Conservation (phyloP, 73 alveolate genomes). For the Paraurostyla sp. region DNA sequence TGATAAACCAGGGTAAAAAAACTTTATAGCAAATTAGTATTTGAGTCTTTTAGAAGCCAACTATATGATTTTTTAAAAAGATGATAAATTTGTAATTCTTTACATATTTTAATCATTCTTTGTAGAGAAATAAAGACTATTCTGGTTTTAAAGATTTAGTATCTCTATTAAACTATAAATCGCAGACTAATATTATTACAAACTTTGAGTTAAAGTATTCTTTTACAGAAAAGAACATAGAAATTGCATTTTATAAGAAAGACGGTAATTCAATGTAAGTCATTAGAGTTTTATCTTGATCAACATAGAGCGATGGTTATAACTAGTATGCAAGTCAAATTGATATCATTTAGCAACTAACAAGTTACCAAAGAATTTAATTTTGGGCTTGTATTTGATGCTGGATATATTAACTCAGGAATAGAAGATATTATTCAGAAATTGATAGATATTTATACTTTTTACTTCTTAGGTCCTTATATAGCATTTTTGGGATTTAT, state of each 20-base stretch:
- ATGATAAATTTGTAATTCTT: neutral
- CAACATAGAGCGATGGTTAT: neutral
- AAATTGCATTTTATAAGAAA: neutral
- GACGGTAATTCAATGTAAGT: neutral
- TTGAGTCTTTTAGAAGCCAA: neutral
- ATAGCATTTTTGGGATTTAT: neutral
- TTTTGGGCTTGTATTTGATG: conserved; percentile 22
- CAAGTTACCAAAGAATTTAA: neutral
- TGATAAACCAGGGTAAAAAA: neutral
- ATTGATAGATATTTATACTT: neutral
- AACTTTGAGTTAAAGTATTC: neutral
- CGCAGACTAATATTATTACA: neutral
- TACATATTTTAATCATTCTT: neutral
- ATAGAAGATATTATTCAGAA: neutral
- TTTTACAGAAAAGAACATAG: neutral
- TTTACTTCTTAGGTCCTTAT: neutral
- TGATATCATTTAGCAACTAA: neutral
- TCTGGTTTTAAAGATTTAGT: neutral
- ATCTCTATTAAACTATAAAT: neutral
- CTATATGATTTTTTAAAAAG: neutral
- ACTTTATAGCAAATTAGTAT: neutral
- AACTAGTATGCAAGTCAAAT: neutral
- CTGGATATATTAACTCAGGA: neutral
- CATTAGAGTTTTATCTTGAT: neutral
- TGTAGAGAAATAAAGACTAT: neutral